Base-by-base conservation (phyloP, 2,329 filamentous ascomycete genomes). In the Pseudopyricularia cyperi region DNA sequence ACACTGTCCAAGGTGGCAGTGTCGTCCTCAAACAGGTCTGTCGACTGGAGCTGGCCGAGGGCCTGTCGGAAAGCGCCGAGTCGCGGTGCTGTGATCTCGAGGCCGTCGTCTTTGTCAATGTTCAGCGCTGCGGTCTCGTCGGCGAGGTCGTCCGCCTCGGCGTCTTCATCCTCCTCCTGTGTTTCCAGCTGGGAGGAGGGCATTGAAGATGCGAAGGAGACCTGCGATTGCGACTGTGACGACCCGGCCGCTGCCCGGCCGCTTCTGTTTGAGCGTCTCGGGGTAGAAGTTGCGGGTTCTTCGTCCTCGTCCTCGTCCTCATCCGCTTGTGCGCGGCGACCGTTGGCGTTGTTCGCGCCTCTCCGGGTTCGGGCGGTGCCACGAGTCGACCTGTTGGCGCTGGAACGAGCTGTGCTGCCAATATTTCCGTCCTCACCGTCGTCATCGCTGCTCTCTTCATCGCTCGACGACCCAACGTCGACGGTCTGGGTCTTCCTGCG, bases 1-100 rank as follows among this genome's bases (percentile, higher is more conserved):
- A 98, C 75, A 26, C 79, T 79, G 56, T 82, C 79, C 2, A 96
- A 76, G 55, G 84, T 77, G 14, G 89, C 89, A 17, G 83, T 81
- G 61, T 97, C 93, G 55, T 94, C 87, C 32, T 83, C 80, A 64
- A 98, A 98, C n/a, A 98, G 67, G 12, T 80, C 75, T 0, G 85
- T 85, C 60, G 85, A 84, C 61, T 95, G 83, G 52, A 98, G 74
- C 60, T 88, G 85, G 24, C 93, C 93, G 3, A 98, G 74, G 2
- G 86, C 80, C 11, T 80, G 79, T 52, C 88, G 82, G 82, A 98
- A 98, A 1, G 80, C 70, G 6, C 77, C 71, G 26, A 95, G 69
- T 39, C 93, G 79, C 39, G 75, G 73, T 0, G 77, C 60, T 2
- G 76, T 71, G 62, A 89, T 82, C 1, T 60, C 55, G 12, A 54